phyloP scores from a whole-genome alignment of 805 yeast species.

The Wickerhamiella siamensis region DNA sequence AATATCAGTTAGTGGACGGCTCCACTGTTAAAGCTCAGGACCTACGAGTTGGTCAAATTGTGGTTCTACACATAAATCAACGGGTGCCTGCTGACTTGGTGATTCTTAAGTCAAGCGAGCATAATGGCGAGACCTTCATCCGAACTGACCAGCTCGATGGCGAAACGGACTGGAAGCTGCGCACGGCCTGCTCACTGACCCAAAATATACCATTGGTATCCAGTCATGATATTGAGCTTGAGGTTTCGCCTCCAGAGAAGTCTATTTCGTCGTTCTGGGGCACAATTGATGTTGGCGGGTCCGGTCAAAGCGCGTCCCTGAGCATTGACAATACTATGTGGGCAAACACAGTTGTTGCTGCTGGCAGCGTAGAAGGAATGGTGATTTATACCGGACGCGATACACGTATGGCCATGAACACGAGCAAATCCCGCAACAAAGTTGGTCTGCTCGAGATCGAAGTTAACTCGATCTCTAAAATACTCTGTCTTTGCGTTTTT shows the following conservation, averaged over 20 bases:
- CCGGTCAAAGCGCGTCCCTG: slow-evolving; percentile 40
- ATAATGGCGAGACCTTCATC: slow-evolving; percentile 74
- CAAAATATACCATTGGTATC: slow-evolving; percentile 42
- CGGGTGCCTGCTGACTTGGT: slow-evolving; percentile 92
- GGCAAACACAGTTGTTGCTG: slow-evolving; percentile 96
- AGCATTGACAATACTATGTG: slow-evolving; percentile 86
- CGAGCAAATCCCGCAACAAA: slow-evolving; percentile 74
- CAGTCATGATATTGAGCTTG: slow-evolving; percentile 35
- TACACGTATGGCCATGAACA: slow-evolving; percentile 90
- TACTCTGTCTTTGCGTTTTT: slow-evolving; percentile 77
- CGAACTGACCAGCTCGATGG: slow-evolving; percentile 98
- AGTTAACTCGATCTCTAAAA: slow-evolving; percentile 75
- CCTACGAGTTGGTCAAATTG: slow-evolving; percentile 75
- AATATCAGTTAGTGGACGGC: slow-evolving; percentile 49
- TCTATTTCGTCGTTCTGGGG: slow-evolving; percentile 75
- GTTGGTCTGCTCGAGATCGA: slow-evolving; percentile 83
- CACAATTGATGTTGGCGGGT: slow-evolving; percentile 43
- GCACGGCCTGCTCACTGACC: slow-evolving; percentile 62
- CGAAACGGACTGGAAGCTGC: slow-evolving; percentile 96
- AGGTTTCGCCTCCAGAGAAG: slow-evolving; percentile 70
- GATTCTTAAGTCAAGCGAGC: slow-evolving; percentile 67
- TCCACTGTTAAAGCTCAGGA: slow-evolving; percentile 37
- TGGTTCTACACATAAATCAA: slow-evolving; percentile 60
- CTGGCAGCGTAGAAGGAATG: slow-evolving; percentile 82
- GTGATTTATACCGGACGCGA: slow-evolving; percentile 83